A percentile compares a stretch with the other conserved stretches of the same genome.
These are phyloP conservation scores for Chytriomyces sp. DNA, from an alignment of 192 early-diverging fungal species.

Conservation along the genomic window DNA sequence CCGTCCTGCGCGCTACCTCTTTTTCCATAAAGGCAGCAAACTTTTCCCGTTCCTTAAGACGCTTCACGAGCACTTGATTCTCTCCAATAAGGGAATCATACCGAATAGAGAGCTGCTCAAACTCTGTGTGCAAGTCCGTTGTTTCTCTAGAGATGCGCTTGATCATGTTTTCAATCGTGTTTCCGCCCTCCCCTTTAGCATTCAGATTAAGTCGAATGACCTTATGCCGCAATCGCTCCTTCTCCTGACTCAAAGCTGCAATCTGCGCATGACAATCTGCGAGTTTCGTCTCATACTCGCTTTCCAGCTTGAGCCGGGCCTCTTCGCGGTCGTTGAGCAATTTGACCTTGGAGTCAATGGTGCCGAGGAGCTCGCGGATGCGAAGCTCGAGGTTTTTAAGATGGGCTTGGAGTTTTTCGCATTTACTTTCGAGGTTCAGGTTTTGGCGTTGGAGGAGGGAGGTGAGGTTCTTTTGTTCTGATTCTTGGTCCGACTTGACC, in stretches of 20 bases:
- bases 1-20: slow-evolving; percentile 51
- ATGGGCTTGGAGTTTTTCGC: slow-evolving; percentile 61
- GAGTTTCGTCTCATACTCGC: slow-evolving; percentile 44
- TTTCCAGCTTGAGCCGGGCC: slow-evolving; percentile 35
- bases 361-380: slow-evolving; percentile 55
- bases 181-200: slow-evolving; percentile 63
- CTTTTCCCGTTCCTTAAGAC: slow-evolving; percentile 56
- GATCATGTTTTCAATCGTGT: slow-evolving; percentile 65
- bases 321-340: slow-evolving; percentile 56
- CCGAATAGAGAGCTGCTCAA: slow-evolving; percentile 51
- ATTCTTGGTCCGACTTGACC: slow-evolving; percentile 63
- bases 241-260: slow-evolving; percentile 50
- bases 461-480: slow-evolving; percentile 59
- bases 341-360: slow-evolving; percentile 58
- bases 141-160: slow-evolving; percentile 62
- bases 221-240: slow-evolving; percentile 65
- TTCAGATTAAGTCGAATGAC: slow-evolving; percentile 62
- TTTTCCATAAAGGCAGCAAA: slow-evolving; percentile 57
- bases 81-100: slow-evolving; percentile 48
- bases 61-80: slow-evolving; percentile 43
- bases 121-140: slow-evolving; percentile 48
- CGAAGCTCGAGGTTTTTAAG: slow-evolving; percentile 57
- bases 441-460: slow-evolving; percentile 63
- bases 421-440: slow-evolving; percentile 57
- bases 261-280: slow-evolving; percentile 44